A percentile compares a stretch with the other conserved stretches of the same genome.
Conservation (phyloP, 1,139 yeast genomes). For the Geotrichum siamense region DNA sequence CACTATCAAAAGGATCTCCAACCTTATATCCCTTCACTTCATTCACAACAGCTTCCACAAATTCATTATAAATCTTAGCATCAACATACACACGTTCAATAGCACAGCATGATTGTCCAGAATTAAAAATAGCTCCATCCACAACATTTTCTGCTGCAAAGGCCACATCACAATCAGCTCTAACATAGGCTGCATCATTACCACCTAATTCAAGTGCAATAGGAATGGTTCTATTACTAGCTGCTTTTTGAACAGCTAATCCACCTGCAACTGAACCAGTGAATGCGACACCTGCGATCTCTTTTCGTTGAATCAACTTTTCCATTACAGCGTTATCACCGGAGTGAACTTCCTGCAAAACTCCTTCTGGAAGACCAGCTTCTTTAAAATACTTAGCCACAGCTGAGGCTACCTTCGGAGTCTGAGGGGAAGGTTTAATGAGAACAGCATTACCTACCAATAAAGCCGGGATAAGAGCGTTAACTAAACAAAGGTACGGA, state of each 20-base stretch:
- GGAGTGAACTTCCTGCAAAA: conserved; percentile 53
- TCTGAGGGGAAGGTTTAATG: conserved; percentile 73
- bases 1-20: conserved; percentile 68
- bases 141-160: conserved; percentile 79
- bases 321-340: conserved; percentile 58
- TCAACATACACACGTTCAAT: conserved; percentile 79
- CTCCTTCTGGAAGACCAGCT: conserved; percentile 80
- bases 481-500: conserved; percentile 71
- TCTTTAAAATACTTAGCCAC: conserved; percentile 54
- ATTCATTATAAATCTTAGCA: conserved; percentile 58
- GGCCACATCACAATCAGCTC: conserved; percentile 54
- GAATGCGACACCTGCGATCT: conserved; percentile 68
- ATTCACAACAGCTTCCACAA: conserved; percentile 58
- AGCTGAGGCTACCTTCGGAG: conserved; percentile 71
- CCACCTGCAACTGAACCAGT: conserved; percentile 88
- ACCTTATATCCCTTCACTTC: conserved; percentile 44
- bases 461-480: conserved; percentile 79
- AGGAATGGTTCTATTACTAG: conserved; percentile 62
- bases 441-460: conserved; percentile 79
- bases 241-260: conserved; percentile 63
- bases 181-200: conserved; percentile 62
- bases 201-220: conserved; percentile 92
- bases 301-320: conserved; percentile 48
- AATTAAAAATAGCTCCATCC: conserved; percentile 72
- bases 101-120: conserved; percentile 90